Conservation (phyloP, 163 green algal species). For the Prototheca stagnorum region DNA sequence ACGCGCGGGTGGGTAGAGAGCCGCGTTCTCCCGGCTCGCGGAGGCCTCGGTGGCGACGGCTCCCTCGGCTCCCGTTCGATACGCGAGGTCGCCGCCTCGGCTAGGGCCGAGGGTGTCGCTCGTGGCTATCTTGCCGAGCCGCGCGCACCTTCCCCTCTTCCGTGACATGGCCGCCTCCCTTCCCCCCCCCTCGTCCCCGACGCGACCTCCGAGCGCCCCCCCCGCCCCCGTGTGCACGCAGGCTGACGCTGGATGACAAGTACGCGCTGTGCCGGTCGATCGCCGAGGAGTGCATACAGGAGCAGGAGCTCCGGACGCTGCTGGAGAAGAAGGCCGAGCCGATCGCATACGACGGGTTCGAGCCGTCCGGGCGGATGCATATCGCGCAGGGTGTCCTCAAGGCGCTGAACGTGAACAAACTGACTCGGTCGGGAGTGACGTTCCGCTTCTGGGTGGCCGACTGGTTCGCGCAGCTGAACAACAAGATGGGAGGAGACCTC, state of each 20-base stretch:
- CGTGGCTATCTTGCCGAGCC: background rate
- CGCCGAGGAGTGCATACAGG: slow-evolving; percentile 81
- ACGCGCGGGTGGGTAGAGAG: too few relatives aligned
- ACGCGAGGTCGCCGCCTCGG: background rate
- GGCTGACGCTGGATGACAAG: slow-evolving; percentile 70
- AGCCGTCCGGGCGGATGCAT: slow-evolving; percentile 93
- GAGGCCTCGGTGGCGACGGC: too few relatives aligned
- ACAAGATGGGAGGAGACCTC: slow-evolving; percentile 98
- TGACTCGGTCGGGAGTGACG: slow-evolving; percentile 76
- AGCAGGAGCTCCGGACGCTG: slow-evolving; percentile 77
- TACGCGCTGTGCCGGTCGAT: slow-evolving; percentile 62
- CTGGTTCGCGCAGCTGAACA: slow-evolving; percentile 98
- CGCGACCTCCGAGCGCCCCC: too few relatives aligned
- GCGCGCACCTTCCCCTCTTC: background rate
- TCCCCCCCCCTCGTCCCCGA: too few relatives aligned
- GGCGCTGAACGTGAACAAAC: slow-evolving; percentile 97
- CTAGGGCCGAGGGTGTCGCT: background rate
- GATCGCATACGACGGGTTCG: slow-evolving; percentile 94
- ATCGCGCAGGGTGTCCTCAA: slow-evolving; percentile 97
- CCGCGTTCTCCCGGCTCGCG: too few relatives aligned
- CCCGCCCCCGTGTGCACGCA: slow-evolving; percentile 24
- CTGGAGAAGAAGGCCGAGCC: slow-evolving; percentile 81
- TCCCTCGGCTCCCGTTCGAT: too few relatives aligned
- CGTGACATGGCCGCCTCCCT: background rate
- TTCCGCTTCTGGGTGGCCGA: slow-evolving; percentile 99